These are phyloP conservation scores for Elsinoe fawcettii DNA, from an alignment of 2,329 filamentous ascomycete species.

Conservation along the genomic window DNA sequence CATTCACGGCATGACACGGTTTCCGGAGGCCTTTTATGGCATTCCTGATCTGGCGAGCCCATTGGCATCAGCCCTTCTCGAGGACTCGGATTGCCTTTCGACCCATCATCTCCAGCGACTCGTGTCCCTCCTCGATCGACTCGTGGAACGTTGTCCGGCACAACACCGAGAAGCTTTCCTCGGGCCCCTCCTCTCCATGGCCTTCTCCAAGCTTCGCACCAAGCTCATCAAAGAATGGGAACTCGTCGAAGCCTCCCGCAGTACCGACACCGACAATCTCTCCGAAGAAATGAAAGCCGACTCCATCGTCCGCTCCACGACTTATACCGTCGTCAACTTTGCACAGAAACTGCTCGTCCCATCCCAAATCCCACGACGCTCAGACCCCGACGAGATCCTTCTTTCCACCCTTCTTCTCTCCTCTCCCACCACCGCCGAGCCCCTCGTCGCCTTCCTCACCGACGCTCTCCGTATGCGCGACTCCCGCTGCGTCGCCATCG, in stretches of 20 bases:
- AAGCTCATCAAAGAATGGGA: constrained; percentile 88
- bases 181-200: constrained; percentile 69
- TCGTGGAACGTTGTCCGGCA: constrained; percentile 87
- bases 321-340: constrained; percentile 85
- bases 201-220: constrained; percentile 77
- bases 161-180: constrained; percentile 71
- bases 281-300: constrained; percentile 98
- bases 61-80: constrained; percentile 75
- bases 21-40: constrained; percentile 87
- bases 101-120: constrained; percentile 93
- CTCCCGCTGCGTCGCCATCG: constrained; percentile 76
- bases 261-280: constrained; percentile 50
- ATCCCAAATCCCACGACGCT: neutral
- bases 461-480: constrained; percentile 87
- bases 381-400: constrained; percentile 39
- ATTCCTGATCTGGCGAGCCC: constrained; percentile 74
- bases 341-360: constrained; percentile 66
- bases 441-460: constrained; percentile 82
- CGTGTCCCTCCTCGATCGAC: constrained; percentile 75
- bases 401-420: constrained; percentile 78
- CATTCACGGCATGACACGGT: constrained; percentile 82
- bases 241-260: constrained; percentile 52
- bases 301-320: constrained; percentile 86
- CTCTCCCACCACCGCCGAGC: constrained; percentile 71
- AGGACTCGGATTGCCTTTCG: constrained; percentile 72